Conservation (phyloP, 2,329 filamentous ascomycete species). For the Aspergillus fructus region DNA sequence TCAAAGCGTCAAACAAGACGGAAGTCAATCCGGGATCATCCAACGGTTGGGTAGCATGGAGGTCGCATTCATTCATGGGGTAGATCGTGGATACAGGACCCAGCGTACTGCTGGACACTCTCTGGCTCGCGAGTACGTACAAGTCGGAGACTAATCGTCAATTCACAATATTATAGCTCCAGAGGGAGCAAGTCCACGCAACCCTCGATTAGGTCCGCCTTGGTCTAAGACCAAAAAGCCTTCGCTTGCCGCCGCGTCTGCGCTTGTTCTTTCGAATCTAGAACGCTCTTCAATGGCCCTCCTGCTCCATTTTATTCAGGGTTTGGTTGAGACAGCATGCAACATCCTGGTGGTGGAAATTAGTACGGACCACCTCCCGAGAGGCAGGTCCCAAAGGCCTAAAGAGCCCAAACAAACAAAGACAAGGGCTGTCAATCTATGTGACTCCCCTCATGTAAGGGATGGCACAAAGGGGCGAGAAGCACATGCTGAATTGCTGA, state of each 20-base stretch:
- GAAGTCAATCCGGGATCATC: not conserved
- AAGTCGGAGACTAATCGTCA: too few relatives aligned
- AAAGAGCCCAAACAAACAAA: not conserved
- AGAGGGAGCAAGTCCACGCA: not conserved
- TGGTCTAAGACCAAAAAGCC: not conserved
- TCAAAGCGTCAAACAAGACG: not conserved
- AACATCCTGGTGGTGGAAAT: not conserved
- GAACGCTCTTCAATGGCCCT: not conserved
- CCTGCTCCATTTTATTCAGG: not conserved
- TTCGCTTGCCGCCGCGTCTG: conserved; percentile 10
- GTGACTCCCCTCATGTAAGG: not conserved
- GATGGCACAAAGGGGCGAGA: not conserved
- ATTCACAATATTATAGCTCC: too few relatives aligned
- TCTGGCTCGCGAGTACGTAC: not conserved
- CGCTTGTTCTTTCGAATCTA: conserved; percentile 10
- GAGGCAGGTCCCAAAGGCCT: not conserved
- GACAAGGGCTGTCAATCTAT: not conserved
- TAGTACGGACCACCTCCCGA: not conserved
- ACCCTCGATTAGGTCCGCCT: not conserved
- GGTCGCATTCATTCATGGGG: not conserved
- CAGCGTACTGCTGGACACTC: not conserved
- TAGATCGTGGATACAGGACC: not conserved
- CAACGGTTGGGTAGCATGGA: conserved; percentile 2
- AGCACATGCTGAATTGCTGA: not conserved
- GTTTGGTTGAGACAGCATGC: not conserved